Evolutionary conservation across 805 yeast genomes (phyloP), one percentile per base, ranked within the genome.

Genomic region (Wickerhamiella alocasiicola): DNA sequence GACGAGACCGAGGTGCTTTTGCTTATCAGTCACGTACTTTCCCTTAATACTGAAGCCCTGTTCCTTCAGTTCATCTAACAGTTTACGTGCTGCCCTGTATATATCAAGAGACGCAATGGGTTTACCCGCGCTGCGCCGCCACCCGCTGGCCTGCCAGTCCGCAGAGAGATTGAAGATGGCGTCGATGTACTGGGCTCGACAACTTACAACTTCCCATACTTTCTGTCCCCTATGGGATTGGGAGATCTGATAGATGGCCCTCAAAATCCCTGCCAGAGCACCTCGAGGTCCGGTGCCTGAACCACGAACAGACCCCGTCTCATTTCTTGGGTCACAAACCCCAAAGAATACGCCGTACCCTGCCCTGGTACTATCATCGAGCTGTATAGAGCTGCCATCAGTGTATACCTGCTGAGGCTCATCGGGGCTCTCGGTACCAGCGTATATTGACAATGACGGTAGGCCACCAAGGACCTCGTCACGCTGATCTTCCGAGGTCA

Each of bases 271-370:
- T 3, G 44, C 46, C 9, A 44, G 37, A 13, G 39, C 31, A 12
- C 42, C 46, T 3, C 46, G 35, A 7, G 46, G 44, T 3, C 44
- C 46, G 11, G 44, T 44, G 6, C 46, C 46, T 12, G 29, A 31
- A 12, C 44, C 46, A 3, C 32, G 18, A 12, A 41, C 39, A 7
- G 42, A 39, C 11, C 40, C 46, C n/a, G 44, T 36, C 40, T 41
- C 44, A 21, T 44, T 44, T 12, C 46, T 43, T 6, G 42, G 42
- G 23, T 44, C 46, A 15, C 38, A 41, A 11, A 32, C 20, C 9
- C 46, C 46, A 30, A 44, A 41, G 24, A 35, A 44, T 6, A 44
- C 42, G 15, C 46, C 44, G 19, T 44, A 44, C n/a, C 46, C 46
- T 2, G 46, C 46, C 9, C 29, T 24, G 3, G 41, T 36, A 3